Conservation (phyloP, 306 rosid species). For the Trifolium subterraneum region DNA sequence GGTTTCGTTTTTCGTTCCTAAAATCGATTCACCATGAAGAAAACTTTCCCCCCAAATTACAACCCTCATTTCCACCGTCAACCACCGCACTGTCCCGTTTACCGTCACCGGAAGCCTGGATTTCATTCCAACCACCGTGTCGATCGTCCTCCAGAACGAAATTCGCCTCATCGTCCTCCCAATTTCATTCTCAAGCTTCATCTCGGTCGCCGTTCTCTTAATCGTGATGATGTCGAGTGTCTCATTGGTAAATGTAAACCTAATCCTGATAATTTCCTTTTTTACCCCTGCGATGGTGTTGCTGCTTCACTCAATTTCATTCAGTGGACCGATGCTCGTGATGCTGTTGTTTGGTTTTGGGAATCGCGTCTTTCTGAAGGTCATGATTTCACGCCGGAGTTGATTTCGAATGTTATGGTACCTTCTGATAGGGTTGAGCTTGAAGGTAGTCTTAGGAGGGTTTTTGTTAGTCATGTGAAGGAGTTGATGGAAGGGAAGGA, state of each 20-base stretch:
- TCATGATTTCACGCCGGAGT: slow-evolving; percentile 58
- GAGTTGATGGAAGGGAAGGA: slow-evolving; percentile 61
- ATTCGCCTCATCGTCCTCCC: not conserved
- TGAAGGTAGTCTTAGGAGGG: slow-evolving; percentile 44
- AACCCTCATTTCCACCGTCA: slow-evolving; percentile 19
- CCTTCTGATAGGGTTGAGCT: slow-evolving; percentile 61
- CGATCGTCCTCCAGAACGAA: slow-evolving; percentile 37
- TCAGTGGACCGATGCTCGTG: slow-evolving; percentile 62
- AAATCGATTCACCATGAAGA: slow-evolving; percentile 51
- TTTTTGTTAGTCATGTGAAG: slow-evolving; percentile 55
- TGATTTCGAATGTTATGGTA: slow-evolving; percentile 40
- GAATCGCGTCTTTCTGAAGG: slow-evolving; percentile 53
- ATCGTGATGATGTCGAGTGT: slow-evolving; percentile 33
- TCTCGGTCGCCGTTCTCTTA: slow-evolving; percentile 23
- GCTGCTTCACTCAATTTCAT: slow-evolving; percentile 54
- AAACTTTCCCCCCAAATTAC: not conserved
- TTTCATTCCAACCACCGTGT: slow-evolving; percentile 16
- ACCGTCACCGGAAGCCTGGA: not conserved
- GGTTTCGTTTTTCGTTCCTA: slow-evolving; percentile 28
- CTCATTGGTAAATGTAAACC: slow-evolving; percentile 52
- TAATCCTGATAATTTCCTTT: slow-evolving; percentile 37
- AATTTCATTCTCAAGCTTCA: slow-evolving; percentile 58
- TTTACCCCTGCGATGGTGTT: slow-evolving; percentile 22
- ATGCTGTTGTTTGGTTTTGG: slow-evolving; percentile 70
- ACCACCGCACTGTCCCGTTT: not conserved